A percentile compares a stretch with the other conserved stretches of the same genome.
Evolutionary conservation across 2,329 filamentous ascomycete genomes (phyloP).

Genomic region (Rhynchosporium secalis): DNA sequence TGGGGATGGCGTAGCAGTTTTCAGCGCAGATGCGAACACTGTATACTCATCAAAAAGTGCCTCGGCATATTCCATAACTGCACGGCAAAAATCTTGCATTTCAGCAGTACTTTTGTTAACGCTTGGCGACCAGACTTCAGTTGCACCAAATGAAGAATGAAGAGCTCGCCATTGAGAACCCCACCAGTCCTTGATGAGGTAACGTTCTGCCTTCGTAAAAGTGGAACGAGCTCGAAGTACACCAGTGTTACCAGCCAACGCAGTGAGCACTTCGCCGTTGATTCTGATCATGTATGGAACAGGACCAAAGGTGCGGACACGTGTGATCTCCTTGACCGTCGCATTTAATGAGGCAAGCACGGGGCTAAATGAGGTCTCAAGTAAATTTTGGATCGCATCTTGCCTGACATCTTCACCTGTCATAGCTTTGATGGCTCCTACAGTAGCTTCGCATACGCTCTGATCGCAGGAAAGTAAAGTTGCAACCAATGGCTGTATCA

Average conservation of each 20-base stretch:
- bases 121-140: slow-evolving; percentile 73
- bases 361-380: slow-evolving; percentile 47
- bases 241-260: slow-evolving; percentile 58
- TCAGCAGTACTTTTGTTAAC: slow-evolving; percentile 55
- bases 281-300: slow-evolving; percentile 58
- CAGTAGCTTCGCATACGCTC: slow-evolving; percentile 74
- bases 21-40: slow-evolving; percentile 61
- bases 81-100: slow-evolving; percentile 92
- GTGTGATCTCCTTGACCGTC: slow-evolving; percentile 46
- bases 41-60: slow-evolving; percentile 81
- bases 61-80: slow-evolving; percentile 92
- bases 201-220: slow-evolving; percentile 42
- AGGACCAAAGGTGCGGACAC: slow-evolving; percentile 53
- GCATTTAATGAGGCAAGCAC: slow-evolving; percentile 49
- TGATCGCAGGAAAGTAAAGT: slow-evolving; percentile 80
- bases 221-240: slow-evolving; percentile 41
- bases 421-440: slow-evolving; percentile 80
- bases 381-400: slow-evolving; percentile 50
- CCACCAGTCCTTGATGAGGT: slow-evolving; percentile 69
- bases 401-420: slow-evolving; percentile 63
- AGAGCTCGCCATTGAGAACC: slow-evolving; percentile 78
- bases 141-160: slow-evolving; percentile 77
- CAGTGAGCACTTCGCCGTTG: slow-evolving; percentile 56
- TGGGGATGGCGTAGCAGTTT: slow-evolving; percentile 44
- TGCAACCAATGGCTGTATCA: slow-evolving; percentile 73